phyloP scores from a whole-genome alignment of 306 rosid species.

The cucumber (Cucumis sativus) region Cucumber_9930_V3 NC_026658.2:14764501-14765000 shows the following conservation, averaged over 20 bases:
- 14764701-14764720: too few relatives aligned
- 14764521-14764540: conserved; percentile 13
- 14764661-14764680: too few relatives aligned
- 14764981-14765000: neutral
- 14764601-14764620: neutral
- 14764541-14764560: conserved; percentile 12
- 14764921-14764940: neutral
- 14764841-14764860: neutral
- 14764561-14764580: conserved; percentile 18
- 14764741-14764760: too few relatives aligned
- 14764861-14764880: neutral
- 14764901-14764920: neutral
- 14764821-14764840: neutral
- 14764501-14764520: conserved; percentile 63
- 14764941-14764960: neutral
- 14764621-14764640: neutral
- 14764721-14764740: too few relatives aligned
- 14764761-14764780: neutral
- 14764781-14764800: neutral
- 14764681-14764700: too few relatives aligned
- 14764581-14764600: neutral
- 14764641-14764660: neutral
- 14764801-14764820: neutral
- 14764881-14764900: neutral
- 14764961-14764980: neutral